Percentiles rank a stretch among this genome's conserved stretches.
phyloP scores from a whole-genome alignment of 768 basidiomycete genomes.

The Mycena amicta region DNA sequence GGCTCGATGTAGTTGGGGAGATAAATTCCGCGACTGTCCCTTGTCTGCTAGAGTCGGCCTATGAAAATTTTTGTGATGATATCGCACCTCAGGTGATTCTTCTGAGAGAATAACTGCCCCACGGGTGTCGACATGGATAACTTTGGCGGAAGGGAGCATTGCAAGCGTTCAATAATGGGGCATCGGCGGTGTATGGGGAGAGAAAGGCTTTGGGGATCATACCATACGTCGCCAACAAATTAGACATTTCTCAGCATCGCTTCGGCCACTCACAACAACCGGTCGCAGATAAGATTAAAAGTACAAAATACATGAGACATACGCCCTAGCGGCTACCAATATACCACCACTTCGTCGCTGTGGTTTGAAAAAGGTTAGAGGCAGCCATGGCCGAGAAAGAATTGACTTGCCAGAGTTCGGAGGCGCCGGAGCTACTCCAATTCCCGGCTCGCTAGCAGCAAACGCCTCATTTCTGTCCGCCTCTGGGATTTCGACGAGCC shows the following conservation, averaged over 20 bases:
- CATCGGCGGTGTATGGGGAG: neutral
- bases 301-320: too few relatives aligned
- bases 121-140: conserved; percentile 93
- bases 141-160: conserved; percentile 76
- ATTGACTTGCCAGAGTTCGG: neutral
- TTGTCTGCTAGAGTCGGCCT: conserved; percentile 52
- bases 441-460: neutral
- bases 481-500: neutral
- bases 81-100: conserved; percentile 87
- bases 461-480: neutral
- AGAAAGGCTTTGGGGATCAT: neutral
- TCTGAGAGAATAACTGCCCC: conserved; percentile 93
- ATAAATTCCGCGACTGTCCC: conserved; percentile 96
- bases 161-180: conserved; percentile 26
- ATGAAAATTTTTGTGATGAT: conserved; percentile 9
- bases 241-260: neutral
- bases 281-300: neutral
- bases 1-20: conserved; percentile 97
- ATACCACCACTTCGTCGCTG: neutral
- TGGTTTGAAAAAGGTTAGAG: neutral
- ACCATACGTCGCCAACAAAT: neutral
- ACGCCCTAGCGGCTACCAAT: neutral
- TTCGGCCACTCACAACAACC: neutral
- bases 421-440: neutral
- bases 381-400: neutral